These are phyloP conservation scores for Arxiozyma slooffiae DNA, from an alignment of 1,139 yeast genomes.

Conservation along the genomic window DNA sequence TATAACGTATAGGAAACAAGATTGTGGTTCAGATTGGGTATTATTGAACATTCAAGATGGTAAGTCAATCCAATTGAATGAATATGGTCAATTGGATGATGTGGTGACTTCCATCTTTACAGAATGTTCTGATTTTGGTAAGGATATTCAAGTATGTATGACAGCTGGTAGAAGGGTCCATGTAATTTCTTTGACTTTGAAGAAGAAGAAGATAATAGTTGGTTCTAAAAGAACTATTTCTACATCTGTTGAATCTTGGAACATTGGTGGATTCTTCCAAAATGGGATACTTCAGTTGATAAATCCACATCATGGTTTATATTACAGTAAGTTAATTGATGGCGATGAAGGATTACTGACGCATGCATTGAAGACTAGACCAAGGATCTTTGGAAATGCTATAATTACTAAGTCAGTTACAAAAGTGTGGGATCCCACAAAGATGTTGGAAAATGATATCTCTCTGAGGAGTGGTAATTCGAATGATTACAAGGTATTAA, in stretches of 20 bases:
- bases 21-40: neutral
- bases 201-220: neutral
- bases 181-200: neutral
- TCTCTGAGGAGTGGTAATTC: neutral
- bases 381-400: neutral
- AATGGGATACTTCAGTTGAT: neutral
- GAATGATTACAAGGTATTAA: neutral
- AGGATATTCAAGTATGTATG: neutral
- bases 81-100: neutral
- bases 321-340: neutral
- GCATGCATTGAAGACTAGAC: neutral
- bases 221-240: neutral
- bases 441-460: neutral
- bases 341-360: neutral
- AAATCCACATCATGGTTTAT: constrained; percentile 1
- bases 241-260: neutral
- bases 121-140: neutral
- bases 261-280: neutral
- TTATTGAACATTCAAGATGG: neutral
- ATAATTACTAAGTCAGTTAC: neutral
- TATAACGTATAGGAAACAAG: neutral
- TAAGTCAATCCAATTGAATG: neutral
- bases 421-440: neutral
- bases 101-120: neutral
- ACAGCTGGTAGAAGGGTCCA: neutral